Evolutionary conservation across 2,329 filamentous ascomycete genomes (phyloP).

Genomic region (Orbilia brochopaga): DNA sequence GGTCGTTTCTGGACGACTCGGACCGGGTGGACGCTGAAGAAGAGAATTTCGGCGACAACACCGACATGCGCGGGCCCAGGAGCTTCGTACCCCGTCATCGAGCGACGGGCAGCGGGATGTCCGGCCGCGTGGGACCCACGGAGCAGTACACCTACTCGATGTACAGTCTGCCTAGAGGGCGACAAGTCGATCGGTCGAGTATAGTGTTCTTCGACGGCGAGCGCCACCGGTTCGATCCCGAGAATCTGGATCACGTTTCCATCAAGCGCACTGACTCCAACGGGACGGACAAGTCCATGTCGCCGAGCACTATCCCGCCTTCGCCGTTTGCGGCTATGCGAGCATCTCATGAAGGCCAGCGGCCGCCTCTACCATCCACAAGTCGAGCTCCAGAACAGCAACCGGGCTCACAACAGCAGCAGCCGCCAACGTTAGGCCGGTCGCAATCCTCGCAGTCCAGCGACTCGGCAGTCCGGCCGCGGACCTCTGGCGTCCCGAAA

Average conservation of each 20-base stretch:
- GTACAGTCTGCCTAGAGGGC: conserved; percentile 35
- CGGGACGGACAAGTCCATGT: conserved; percentile 26
- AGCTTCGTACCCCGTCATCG: conserved; percentile 38
- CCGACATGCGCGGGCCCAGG: conserved; percentile 31
- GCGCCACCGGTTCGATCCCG: conserved; percentile 28
- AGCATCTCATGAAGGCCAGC: conserved; percentile 38
- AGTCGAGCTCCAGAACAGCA: conserved; percentile 1
- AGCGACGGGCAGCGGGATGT: conserved; percentile 38
- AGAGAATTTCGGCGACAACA: conserved; percentile 40
- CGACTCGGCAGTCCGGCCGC: conserved; percentile 31
- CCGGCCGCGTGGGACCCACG: conserved; percentile 28
- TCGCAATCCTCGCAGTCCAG: conserved; percentile 24
- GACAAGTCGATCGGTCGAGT: conserved; percentile 36
- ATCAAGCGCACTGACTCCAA: conserved; percentile 14
- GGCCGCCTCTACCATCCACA: conserved; percentile 16
- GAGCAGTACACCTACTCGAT: conserved; percentile 46
- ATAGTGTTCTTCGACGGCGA: conserved; percentile 47
- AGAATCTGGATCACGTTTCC: not conserved
- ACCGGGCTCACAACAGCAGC: not conserved
- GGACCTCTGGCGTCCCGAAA: conserved; percentile 30
- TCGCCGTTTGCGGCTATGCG: conserved; percentile 47
- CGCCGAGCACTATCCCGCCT: conserved; percentile 11
- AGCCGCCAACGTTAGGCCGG: conserved; percentile 22
- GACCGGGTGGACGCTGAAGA: conserved; percentile 21
- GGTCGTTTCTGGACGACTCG: conserved; percentile 36